phyloP scores from a whole-genome alignment of 2,329 filamentous ascomycete genomes.

The Ascocoryne sarcoides region DNA sequence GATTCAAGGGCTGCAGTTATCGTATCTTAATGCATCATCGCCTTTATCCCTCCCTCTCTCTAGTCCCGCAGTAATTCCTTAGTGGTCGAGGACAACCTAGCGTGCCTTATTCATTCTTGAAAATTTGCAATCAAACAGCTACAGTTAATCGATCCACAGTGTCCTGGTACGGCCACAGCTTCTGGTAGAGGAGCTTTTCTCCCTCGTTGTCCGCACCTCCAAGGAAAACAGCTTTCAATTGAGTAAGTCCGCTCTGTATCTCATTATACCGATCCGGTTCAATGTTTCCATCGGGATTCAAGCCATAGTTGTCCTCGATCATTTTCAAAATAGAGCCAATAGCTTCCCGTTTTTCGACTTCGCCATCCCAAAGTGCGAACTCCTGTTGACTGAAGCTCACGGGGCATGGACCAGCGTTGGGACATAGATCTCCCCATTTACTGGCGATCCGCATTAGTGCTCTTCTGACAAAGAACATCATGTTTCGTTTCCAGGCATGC shows the following conservation, averaged over 20 bases:
- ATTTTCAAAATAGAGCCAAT: constrained; percentile 7
- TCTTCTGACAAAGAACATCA: constrained; percentile 9
- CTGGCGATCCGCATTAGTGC: constrained; percentile 9
- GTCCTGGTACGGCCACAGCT: constrained; percentile 11
- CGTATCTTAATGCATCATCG: no score
- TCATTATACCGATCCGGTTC: constrained; percentile 5
- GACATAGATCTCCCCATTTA: constrained; percentile 8
- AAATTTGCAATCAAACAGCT: no score
- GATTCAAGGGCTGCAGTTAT: no score
- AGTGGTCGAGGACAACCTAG: no score
- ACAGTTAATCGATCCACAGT: no score
- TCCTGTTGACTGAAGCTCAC: constrained; percentile 11
- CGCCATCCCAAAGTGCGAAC: constrained; percentile 2
- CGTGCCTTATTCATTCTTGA: no score
- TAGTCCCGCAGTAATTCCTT: no score
- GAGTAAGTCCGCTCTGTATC: constrained; percentile 1
- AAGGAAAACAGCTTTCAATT: constrained; percentile 5
- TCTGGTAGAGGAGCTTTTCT: constrained; percentile 7
- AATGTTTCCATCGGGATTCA: constrained; percentile 6
- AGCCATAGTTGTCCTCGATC: constrained; percentile 7
- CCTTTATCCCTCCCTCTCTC: no score
- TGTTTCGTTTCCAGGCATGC: constrained; percentile 5
- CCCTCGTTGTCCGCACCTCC: constrained; percentile 6
- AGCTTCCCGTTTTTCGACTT: constrained; percentile 6
- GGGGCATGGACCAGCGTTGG: constrained; percentile 8